These are phyloP conservation scores for Amesomyces nigricolor DNA, from an alignment of 2,329 filamentous ascomycete genomes.

Conservation along the genomic window DNA sequence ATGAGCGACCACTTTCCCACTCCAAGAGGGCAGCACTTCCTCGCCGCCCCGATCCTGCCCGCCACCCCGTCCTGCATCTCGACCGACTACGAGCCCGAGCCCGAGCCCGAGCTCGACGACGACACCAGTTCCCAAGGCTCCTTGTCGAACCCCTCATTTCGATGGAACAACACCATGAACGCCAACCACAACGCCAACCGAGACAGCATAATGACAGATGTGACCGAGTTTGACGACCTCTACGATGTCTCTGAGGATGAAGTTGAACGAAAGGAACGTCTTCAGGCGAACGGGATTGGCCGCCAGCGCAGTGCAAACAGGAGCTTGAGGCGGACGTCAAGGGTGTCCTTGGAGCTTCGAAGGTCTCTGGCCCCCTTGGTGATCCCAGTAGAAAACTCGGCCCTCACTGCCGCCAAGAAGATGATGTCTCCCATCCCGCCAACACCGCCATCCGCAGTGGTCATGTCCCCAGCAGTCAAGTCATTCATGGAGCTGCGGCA, in stretches of 20 bases:
- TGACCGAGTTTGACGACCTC: constrained; percentile 76
- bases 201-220: constrained; percentile 56
- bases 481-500: constrained; percentile 62
- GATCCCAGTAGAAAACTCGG: constrained; percentile 41
- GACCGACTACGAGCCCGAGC: constrained; percentile 43
- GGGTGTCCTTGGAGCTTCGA: constrained; percentile 32
- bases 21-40: constrained; percentile 60
- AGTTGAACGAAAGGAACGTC: constrained; percentile 42
- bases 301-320: constrained; percentile 29
- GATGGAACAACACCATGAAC: constrained; percentile 45
- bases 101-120: constrained; percentile 27
- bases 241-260: constrained; percentile 85
- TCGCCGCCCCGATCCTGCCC: constrained; percentile 56
- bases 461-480: constrained; percentile 70
- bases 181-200: constrained; percentile 33
- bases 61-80: constrained; percentile 55
- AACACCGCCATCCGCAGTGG: constrained; percentile 61
- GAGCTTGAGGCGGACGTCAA: constrained; percentile 42
- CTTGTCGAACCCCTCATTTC: constrained; percentile 52
- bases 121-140: constrained; percentile 35
- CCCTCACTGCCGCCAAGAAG: constrained; percentile 40
- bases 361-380: constrained; percentile 44
- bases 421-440: constrained; percentile 55
- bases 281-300: constrained; percentile 36
- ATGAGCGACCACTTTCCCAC: constrained; percentile 64